A percentile compares a stretch with the other conserved stretches of the same genome.
Evolutionary conservation across 1,139 yeast genomes (phyloP).

Genomic region (Debaryomycetaceae sp.): DNA sequence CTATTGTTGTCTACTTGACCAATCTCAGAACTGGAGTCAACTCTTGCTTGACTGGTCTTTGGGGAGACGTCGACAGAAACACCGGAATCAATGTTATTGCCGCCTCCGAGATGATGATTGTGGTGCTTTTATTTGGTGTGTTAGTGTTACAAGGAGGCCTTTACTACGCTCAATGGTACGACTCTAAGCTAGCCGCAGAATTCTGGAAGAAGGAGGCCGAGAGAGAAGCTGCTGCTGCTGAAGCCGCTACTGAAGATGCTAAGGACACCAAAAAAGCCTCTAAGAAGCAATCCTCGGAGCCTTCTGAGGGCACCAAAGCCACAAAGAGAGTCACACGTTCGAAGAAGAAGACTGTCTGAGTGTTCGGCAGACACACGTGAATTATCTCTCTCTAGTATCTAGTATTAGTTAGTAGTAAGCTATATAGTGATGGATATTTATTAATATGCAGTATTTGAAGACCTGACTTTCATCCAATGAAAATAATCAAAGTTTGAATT

Average conservation of each 20-base stretch:
- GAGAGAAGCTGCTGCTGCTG: constrained; percentile 16
- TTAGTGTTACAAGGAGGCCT: constrained; percentile 82
- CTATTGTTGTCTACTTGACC: constrained; percentile 76
- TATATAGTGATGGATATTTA: too few species aligned
- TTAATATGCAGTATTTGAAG: constrained; percentile 6
- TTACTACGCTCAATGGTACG: constrained; percentile 84
- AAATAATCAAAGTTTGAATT: constrained; percentile 7
- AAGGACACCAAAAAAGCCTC: constrained; percentile 1
- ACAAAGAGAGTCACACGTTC: constrained; percentile 9
- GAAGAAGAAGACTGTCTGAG: constrained; percentile 7
- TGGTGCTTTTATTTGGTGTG: constrained; percentile 71
- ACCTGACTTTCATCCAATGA: constrained; percentile 8
- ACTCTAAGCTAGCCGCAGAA: constrained; percentile 49
- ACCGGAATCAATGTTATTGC: constrained; percentile 92
- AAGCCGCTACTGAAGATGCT: constrained; percentile 12
- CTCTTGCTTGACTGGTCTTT: constrained; percentile 64
- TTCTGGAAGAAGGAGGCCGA: constrained; percentile 46
- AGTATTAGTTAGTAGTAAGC: neutral
- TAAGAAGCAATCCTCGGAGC: constrained; percentile 9
- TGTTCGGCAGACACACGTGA: too few species aligned
- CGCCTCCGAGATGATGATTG: constrained; percentile 79
- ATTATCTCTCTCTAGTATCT: neutral
- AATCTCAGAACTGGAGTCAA: constrained; percentile 80
- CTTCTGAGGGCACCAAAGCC: constrained; percentile 14
- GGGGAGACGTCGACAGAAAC: constrained; percentile 90